Percentiles rank a stretch among this genome's conserved stretches.
These are phyloP conservation scores for Yarrowia yakushimensis DNA, from an alignment of 805 yeast species.

Conservation along the genomic window DNA sequence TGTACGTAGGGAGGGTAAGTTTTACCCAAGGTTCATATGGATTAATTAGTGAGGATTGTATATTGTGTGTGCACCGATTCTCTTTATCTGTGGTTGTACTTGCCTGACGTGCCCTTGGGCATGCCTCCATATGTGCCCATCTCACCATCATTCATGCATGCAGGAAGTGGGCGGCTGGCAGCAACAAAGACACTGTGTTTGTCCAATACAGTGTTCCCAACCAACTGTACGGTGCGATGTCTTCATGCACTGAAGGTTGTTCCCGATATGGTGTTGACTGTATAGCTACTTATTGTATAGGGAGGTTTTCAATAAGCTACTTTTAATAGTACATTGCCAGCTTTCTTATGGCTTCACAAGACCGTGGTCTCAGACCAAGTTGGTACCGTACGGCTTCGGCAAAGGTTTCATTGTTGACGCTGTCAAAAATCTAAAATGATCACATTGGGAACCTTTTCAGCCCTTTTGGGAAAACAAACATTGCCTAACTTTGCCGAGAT, in stretches of 20 bases:
- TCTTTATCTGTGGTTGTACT: background rate
- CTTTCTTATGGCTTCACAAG: background rate
- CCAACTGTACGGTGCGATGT: background rate
- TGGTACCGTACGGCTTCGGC: constrained; percentile 21
- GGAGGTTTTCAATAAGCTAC: background rate
- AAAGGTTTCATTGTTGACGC: constrained; percentile 21
- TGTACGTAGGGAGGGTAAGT: background rate
- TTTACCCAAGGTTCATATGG: background rate
- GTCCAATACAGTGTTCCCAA: constrained; percentile 14
- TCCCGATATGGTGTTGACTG: background rate
- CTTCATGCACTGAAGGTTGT: background rate
- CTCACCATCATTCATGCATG: constrained; percentile 20
- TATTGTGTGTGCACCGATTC: background rate
- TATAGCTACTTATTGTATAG: too few relatives aligned
- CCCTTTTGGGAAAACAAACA: constrained; percentile 20
- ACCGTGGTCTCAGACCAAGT: background rate
- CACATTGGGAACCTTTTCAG: constrained; percentile 5
- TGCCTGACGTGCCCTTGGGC: background rate
- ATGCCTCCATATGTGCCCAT: constrained; percentile 9
- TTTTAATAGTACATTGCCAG: background rate
- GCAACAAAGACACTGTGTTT: constrained; percentile 19
- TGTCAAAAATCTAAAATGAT: constrained; percentile 2
- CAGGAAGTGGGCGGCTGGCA: constrained; percentile 24
- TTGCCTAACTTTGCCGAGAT: constrained; percentile 8
- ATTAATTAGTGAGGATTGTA: background rate